Base-by-base conservation (phyloP, 208 protist genomes). In the Acanthamoeba sp. region DNA sequence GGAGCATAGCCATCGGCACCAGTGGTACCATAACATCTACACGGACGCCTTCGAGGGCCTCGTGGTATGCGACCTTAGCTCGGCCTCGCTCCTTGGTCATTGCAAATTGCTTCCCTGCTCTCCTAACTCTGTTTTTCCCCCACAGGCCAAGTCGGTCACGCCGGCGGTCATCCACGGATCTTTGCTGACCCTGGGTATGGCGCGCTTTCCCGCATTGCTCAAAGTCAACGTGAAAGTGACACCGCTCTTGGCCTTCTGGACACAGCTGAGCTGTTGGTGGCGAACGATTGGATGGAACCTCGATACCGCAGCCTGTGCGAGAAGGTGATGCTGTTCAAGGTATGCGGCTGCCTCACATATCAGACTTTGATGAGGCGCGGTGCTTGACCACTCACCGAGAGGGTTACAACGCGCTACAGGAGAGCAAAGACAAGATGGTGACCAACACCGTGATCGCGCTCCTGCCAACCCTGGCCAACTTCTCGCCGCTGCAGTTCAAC, bases 91-190 rank as follows among this genome's bases (percentile, higher is more conserved):
- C n/a, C n/a, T n/a, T n/a, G n/a, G n/a, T n/a, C n/a, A n/a, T n/a
- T n/a, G n/a, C n/a, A n/a, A n/a, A n/a, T 96, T 1, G 22, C 98
- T 3, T 73, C 94, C n/a, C 24, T 78, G 6, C 96, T 16, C 95
- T 95, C n/a, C n/a, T n/a, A n/a, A n/a, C n/a, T n/a, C n/a, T n/a
- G n/a, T n/a, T n/a, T n/a, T n/a, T n/a, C n/a, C n/a, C n/a, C n/a
- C n/a, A n/a, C 18, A 64, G 27, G 50, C 95, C 52, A 91, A 94
- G 90, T 59, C 87, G 16, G 50, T 50, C 73, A 95, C 69, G 36
- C 42, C 95, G 16, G 95, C 97, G 6, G 34, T 24, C 22, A 94
- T 97, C 20, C 97, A 98, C 89, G 97, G 97, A 40, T 94, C 96
- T 6, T 87, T 98, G 22, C 76, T 97, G 1, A 89, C 85, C 16